Conservation (phyloP, 768 basidiomycete genomes). For the Pleurotus sapidus region DNA sequence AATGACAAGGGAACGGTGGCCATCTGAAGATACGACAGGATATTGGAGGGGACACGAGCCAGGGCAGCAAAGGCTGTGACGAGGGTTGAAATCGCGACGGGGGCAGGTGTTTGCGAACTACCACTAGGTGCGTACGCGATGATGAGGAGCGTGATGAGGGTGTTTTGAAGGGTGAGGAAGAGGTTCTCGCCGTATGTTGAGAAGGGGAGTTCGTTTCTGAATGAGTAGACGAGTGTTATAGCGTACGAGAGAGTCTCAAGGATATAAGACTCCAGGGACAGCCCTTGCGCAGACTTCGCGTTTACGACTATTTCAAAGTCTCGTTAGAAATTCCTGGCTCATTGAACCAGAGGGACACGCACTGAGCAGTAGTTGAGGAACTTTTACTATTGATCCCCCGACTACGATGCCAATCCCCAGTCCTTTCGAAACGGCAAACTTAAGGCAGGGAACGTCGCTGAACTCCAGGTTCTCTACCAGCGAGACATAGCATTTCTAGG, state of each 20-base stretch:
- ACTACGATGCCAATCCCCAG: slow-evolving; percentile 90
- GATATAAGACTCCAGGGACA: slow-evolving; percentile 82
- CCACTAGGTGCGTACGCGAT: slow-evolving; percentile 51
- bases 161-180: slow-evolving; percentile 88
- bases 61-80: slow-evolving; percentile 32
- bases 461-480: slow-evolving; percentile 86
- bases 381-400: slow-evolving; percentile 93
- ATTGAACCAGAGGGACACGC: slow-evolving; percentile 23
- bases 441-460: slow-evolving; percentile 76
- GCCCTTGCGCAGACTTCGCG: slow-evolving; percentile 77
- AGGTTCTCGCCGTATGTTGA: slow-evolving; percentile 98
- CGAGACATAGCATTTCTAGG: slow-evolving; percentile 85
- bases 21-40: slow-evolving; percentile 73
- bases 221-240: slow-evolving; percentile 86
- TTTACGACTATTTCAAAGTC: slow-evolving; percentile 49
- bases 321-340: too few species aligned
- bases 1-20: slow-evolving; percentile 88
- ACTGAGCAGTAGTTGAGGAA: slow-evolving; percentile 91
- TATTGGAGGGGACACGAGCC: slow-evolving; percentile 41
- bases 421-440: slow-evolving; percentile 89
- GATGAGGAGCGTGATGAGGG: slow-evolving; percentile 86
- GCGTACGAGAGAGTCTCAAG: slow-evolving; percentile 91
- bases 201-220: slow-evolving; percentile 85
- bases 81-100: slow-evolving; percentile 26
- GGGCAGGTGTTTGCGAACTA: slow-evolving; percentile 20